These are phyloP conservation scores for Mycena maculata DNA, from an alignment of 768 basidiomycete genomes.

Conservation along the genomic window DNA sequence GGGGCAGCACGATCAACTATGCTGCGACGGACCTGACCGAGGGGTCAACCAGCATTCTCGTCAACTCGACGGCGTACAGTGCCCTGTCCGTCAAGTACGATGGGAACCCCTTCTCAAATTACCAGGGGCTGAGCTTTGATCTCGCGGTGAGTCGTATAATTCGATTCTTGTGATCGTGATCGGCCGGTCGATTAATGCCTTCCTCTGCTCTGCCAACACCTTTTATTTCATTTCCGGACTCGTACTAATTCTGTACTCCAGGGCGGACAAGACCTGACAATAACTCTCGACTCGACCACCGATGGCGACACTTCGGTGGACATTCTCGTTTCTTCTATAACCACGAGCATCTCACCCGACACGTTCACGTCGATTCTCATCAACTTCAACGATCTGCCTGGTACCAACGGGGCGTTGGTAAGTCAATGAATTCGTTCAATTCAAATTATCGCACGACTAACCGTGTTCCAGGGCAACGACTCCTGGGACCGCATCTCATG, in stretches of 20 bases:
- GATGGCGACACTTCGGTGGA: slow-evolving; percentile 51
- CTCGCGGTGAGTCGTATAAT: slow-evolving; percentile 52
- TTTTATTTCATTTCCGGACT: not conserved
- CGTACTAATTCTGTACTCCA: slow-evolving; percentile 28
- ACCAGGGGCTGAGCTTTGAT: slow-evolving; percentile 63
- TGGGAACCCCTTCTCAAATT: slow-evolving; percentile 53
- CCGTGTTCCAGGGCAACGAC: slow-evolving; percentile 45
- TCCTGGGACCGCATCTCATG: slow-evolving; percentile 64
- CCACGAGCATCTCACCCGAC: slow-evolving; percentile 49
- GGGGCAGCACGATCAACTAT: slow-evolving; percentile 56
- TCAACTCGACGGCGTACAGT: slow-evolving; percentile 55
- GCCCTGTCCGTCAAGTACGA: slow-evolving; percentile 62
- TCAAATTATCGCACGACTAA: not conserved
- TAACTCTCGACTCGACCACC: slow-evolving; percentile 53
- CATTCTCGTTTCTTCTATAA: slow-evolving; percentile 57
- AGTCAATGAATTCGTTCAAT: too few relatives aligned
- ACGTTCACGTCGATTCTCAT: slow-evolving; percentile 58
- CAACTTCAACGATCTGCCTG: slow-evolving; percentile 60
- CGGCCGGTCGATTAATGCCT: too few relatives aligned
- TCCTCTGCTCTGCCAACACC: not conserved
- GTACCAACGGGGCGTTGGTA: slow-evolving; percentile 53
- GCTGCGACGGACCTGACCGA: slow-evolving; percentile 56
- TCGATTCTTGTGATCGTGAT: not conserved
- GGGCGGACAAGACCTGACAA: slow-evolving; percentile 57
- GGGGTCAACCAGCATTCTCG: slow-evolving; percentile 57